A percentile compares a stretch with the other conserved stretches of the same genome.
phyloP scores from a whole-genome alignment of 441 rosid species.

The Manihot esculenta region DNA sequence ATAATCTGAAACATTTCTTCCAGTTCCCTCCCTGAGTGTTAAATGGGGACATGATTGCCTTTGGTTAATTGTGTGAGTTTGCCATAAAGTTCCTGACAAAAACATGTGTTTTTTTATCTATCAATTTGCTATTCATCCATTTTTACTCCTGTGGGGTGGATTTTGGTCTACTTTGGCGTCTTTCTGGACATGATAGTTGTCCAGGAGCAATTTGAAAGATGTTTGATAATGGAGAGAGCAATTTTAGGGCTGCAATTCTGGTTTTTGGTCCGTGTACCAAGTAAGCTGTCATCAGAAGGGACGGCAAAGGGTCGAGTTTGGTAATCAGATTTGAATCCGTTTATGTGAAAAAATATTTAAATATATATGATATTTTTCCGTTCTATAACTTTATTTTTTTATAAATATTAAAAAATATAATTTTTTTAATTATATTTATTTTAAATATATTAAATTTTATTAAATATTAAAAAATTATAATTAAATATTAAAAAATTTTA shows the following conservation, averaged over 20 bases:
- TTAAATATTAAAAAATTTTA: too few relatives aligned
- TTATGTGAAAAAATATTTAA: not conserved
- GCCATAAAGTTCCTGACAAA: conserved; percentile 22
- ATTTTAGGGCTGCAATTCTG: not conserved
- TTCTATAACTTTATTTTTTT: too few relatives aligned
- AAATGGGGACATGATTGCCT: conserved; percentile 8
- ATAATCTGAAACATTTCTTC: conserved; percentile 22
- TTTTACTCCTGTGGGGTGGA: conserved; percentile 9
- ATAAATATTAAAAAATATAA: too few relatives aligned
- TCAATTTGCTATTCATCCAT: conserved; percentile 3
- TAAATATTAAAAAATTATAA: too few relatives aligned
- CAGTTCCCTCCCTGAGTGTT: not conserved
- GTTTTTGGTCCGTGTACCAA: not conserved
- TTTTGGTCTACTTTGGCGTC: not conserved
- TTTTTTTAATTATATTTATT: too few relatives aligned
- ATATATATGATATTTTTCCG: not conserved
- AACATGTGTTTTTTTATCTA: not conserved
- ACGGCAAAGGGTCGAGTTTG: not conserved
- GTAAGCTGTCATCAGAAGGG: too few relatives aligned
- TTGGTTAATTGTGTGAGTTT: conserved; percentile 24
- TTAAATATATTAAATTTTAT: too few relatives aligned
- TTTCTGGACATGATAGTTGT: not conserved
- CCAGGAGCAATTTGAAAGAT: not conserved
- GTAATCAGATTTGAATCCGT: too few relatives aligned
- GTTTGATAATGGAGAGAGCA: not conserved